Evolutionary conservation across 345 rosid genomes (phyloP).

Genomic region (Corchorus olitorius): DNA sequence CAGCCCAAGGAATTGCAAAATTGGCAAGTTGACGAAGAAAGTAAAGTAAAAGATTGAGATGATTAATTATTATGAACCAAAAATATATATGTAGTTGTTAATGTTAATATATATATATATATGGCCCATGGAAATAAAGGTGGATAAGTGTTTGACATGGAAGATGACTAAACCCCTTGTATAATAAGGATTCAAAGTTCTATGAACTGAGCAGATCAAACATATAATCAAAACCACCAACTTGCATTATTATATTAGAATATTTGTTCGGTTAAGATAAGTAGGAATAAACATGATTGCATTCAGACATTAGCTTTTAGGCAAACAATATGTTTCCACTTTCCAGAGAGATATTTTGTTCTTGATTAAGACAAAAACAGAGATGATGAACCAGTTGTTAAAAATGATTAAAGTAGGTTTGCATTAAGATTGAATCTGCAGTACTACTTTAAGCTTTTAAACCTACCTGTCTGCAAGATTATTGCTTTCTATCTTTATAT

Average conservation of each 20-base stretch:
- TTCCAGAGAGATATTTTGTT: not conserved
- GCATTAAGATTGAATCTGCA: not conserved
- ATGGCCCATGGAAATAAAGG: not conserved
- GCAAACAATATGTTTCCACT: not conserved
- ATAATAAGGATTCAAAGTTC: not conserved
- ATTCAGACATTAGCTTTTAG: not conserved
- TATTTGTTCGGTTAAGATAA: not conserved
- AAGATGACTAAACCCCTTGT: too few relatives aligned
- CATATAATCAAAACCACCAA: not conserved
- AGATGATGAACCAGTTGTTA: not conserved
- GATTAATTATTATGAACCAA: too few relatives aligned
- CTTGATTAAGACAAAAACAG: not conserved
- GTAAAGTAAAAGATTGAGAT: too few relatives aligned
- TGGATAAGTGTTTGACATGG: not conserved
- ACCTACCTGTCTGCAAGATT: not conserved
- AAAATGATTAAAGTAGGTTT: not conserved
- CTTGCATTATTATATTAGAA: not conserved
- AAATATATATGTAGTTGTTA: too few relatives aligned
- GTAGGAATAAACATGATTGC: not conserved
- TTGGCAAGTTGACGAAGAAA: too few relatives aligned
- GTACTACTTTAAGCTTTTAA: not conserved
- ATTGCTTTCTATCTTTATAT: not conserved
- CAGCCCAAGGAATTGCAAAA: not conserved
- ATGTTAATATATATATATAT: too few relatives aligned
- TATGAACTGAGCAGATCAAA: not conserved